Evolutionary conservation across 331 rosid genomes (phyloP).

Genomic region (Malus hybrid): DNA sequence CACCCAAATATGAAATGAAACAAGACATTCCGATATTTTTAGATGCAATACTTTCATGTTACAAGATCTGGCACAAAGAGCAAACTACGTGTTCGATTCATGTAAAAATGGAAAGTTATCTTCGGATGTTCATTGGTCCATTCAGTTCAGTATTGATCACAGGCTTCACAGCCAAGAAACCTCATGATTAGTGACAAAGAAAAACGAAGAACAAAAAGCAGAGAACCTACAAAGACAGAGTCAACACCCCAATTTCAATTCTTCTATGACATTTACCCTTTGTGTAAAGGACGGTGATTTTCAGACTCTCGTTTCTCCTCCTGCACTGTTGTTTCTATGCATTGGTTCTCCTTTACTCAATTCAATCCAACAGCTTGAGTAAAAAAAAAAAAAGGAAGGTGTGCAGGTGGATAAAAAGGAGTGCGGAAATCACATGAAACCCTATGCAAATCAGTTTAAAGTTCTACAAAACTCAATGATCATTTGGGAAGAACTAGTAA

Average conservation of each 20-base stretch:
- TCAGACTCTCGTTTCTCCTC: too few relatives aligned
- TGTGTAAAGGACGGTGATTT: not conserved
- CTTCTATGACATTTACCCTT: not conserved
- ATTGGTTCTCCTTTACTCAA: too few relatives aligned
- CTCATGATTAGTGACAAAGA: not conserved
- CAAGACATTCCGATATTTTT: not conserved
- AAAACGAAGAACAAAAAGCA: not conserved
- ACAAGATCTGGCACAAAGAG: not conserved
- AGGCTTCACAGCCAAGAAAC: not conserved
- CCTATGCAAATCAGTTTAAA: not conserved
- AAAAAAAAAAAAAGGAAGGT: too few relatives aligned
- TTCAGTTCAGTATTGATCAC: not conserved
- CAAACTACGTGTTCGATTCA: not conserved
- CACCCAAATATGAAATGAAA: constrained; percentile 10
- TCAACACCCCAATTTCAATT: not conserved
- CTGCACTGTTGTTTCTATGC: too few relatives aligned
- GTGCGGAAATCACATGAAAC: not conserved
- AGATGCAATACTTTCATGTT: not conserved
- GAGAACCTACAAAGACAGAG: not conserved
- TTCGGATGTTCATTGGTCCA: not conserved
- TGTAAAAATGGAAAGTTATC: not conserved
- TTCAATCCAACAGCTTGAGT: too few relatives aligned
- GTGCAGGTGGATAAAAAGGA: too few relatives aligned
- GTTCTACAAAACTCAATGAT: constrained; percentile 2
- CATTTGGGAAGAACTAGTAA: not conserved